phyloP scores from a whole-genome alignment of 164 flowering plant species.

The Vitis rupestris region DNA sequence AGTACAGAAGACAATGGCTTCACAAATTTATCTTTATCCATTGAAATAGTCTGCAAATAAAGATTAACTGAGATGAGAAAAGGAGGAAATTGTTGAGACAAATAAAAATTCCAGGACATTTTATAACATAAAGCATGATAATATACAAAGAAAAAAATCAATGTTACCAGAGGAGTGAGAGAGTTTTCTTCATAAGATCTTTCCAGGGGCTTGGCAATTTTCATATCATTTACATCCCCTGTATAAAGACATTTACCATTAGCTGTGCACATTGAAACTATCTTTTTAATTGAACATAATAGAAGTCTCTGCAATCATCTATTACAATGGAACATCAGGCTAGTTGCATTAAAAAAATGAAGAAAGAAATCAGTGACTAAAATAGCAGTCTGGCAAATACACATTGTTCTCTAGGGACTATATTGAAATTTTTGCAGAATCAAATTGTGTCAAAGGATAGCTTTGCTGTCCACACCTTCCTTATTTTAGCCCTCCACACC shows the following conservation, averaged over 20 bases:
- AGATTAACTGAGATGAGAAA: constrained; percentile 10
- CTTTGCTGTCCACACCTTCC: too few relatives aligned
- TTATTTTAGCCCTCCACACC: too few relatives aligned
- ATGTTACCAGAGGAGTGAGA: constrained; percentile 25
- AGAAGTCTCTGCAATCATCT: too few relatives aligned
- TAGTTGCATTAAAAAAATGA: background rate
- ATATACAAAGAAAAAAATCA: background rate
- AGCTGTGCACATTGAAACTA: background rate
- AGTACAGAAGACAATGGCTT: constrained; percentile 33
- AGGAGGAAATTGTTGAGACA: background rate
- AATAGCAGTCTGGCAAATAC: too few relatives aligned
- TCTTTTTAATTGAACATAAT: background rate
- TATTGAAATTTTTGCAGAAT: too few relatives aligned
- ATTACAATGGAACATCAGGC: background rate
- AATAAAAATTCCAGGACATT: background rate
- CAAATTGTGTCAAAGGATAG: too few relatives aligned
- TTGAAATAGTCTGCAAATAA: constrained; percentile 32
- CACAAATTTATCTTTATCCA: constrained; percentile 21
- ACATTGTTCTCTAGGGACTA: too few relatives aligned
- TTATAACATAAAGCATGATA: background rate
- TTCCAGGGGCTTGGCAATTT: constrained; percentile 20
- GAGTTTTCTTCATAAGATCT: constrained; percentile 24
- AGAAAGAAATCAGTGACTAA: background rate
- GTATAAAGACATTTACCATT: constrained; percentile 4
- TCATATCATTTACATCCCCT: constrained; percentile 18